Percentiles rank a stretch among this genome's conserved stretches.
These are phyloP conservation scores for Colletotrichum sojae DNA, from an alignment of 2,329 filamentous ascomycete genomes.

Conservation along the genomic window DNA sequence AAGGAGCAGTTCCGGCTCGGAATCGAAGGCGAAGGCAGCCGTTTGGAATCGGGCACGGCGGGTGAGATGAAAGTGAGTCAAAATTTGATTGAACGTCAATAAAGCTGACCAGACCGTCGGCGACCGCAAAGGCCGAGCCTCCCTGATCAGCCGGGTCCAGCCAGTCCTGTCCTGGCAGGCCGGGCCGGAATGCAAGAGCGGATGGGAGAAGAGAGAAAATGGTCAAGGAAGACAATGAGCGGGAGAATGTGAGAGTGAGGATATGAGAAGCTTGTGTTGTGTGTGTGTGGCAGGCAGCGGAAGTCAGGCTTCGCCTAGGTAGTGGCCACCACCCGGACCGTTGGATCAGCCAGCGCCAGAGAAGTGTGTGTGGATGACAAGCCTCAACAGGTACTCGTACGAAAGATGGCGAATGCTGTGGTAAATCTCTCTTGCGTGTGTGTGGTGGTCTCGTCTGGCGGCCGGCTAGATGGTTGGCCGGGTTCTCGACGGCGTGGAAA, in stretches of 20 bases:
- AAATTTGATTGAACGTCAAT: constrained; percentile 27
- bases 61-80: constrained; percentile 36
- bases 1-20: background rate
- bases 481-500: background rate
- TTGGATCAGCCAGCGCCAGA: too few relatives aligned
- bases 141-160: constrained; percentile 26
- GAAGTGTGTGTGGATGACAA: too few relatives aligned
- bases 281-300: background rate
- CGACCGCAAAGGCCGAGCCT: constrained; percentile 11
- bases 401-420: too few relatives aligned
- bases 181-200: constrained; percentile 2
- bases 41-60: background rate
- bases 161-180: constrained; percentile 19
- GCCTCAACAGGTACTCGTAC: too few relatives aligned
- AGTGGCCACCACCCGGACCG: background rate
- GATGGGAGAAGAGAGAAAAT: background rate
- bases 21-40: constrained; percentile 18
- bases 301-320: too few relatives aligned
- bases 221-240: background rate
- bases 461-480: background rate
- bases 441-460: too few relatives aligned
- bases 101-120: constrained; percentile 3
- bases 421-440: too few relatives aligned
- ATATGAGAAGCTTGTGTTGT: background rate
- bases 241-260: background rate